These are phyloP conservation scores for Schoenoplectus tabernaemontani DNA, from an alignment of 202 grass and related monocot species.

Conservation along the genomic window DNA sequence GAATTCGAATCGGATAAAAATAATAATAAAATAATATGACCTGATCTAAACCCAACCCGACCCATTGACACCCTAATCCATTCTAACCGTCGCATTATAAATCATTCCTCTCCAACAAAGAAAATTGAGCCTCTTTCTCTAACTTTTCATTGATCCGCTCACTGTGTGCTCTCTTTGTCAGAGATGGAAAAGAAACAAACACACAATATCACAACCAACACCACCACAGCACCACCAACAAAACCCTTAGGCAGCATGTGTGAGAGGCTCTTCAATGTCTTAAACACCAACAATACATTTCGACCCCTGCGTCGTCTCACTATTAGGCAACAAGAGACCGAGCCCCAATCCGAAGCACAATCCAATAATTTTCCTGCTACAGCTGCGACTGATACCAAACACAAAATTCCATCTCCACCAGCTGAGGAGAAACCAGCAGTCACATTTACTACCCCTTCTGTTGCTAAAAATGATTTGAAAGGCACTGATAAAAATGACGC, in stretches of 20 bases:
- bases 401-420: neutral
- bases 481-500: neutral
- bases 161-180: neutral
- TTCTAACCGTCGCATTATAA: neutral
- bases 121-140: neutral
- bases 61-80: no score
- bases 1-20: no score
- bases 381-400: neutral
- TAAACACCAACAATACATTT: constrained; percentile 15
- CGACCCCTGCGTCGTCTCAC: constrained; percentile 26
- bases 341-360: neutral
- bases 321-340: neutral
- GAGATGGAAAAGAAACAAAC: constrained; percentile 20
- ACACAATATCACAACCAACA: neutral
- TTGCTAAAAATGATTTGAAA: neutral
- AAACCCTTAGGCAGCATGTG: constrained; percentile 23
- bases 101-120: neutral
- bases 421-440: constrained; percentile 5
- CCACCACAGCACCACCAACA: neutral
- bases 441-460: neutral
- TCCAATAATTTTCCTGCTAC: neutral
- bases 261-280: constrained; percentile 35
- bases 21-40: no score
- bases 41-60: no score
- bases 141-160: neutral